A percentile compares a stretch with the other conserved stretches of the same genome.
phyloP scores from a whole-genome alignment of 1,284 basidiomycete species.

The Waitea zeae region DNA sequence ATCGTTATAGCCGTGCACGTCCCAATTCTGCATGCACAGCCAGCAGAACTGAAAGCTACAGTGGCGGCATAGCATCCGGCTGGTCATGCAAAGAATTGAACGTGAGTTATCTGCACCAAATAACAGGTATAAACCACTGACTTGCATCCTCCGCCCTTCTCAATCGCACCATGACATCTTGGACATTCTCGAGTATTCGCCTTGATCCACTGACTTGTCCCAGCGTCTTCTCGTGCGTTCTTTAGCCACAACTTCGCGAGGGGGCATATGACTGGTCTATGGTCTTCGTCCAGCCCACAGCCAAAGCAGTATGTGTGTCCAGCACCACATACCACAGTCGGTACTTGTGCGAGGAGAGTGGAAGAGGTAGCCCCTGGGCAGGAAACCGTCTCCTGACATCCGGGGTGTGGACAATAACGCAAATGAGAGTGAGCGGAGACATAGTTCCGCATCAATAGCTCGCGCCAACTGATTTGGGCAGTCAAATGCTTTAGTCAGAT shows the following conservation, averaged over 20 bases:
- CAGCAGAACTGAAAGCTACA: slow-evolving; percentile 53
- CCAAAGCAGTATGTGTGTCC: slow-evolving; percentile 35
- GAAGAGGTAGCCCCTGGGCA: slow-evolving; percentile 65
- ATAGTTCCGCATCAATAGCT: slow-evolving; percentile 79
- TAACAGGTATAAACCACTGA: slow-evolving; percentile 13
- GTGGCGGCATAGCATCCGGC: slow-evolving; percentile 27
- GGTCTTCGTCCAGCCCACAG: slow-evolving; percentile 31
- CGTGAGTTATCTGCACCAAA: slow-evolving; percentile 6
- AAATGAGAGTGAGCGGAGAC: slow-evolving; percentile 74
- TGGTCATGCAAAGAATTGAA: slow-evolving; percentile 16
- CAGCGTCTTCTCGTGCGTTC: slow-evolving; percentile 51
- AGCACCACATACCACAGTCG: slow-evolving; percentile 74
- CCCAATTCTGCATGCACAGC: slow-evolving; percentile 54
- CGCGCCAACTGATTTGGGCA: slow-evolving; percentile 58
- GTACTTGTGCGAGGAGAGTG: slow-evolving; percentile 67
- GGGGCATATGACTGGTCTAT: slow-evolving; percentile 44
- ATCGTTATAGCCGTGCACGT: slow-evolving; percentile 41
- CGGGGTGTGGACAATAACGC: slow-evolving; percentile 86
- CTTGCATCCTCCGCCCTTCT: slow-evolving; percentile 63
- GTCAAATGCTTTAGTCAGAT: no score
- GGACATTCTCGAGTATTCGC: slow-evolving; percentile 56
- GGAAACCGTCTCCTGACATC: slow-evolving; percentile 77
- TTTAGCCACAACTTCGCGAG: slow-evolving; percentile 43
- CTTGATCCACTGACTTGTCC: slow-evolving; percentile 53
- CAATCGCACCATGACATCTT: slow-evolving; percentile 48